These are phyloP conservation scores for Leccinum imitatum DNA, from an alignment of 768 basidiomycete genomes.

Conservation along the genomic window DNA sequence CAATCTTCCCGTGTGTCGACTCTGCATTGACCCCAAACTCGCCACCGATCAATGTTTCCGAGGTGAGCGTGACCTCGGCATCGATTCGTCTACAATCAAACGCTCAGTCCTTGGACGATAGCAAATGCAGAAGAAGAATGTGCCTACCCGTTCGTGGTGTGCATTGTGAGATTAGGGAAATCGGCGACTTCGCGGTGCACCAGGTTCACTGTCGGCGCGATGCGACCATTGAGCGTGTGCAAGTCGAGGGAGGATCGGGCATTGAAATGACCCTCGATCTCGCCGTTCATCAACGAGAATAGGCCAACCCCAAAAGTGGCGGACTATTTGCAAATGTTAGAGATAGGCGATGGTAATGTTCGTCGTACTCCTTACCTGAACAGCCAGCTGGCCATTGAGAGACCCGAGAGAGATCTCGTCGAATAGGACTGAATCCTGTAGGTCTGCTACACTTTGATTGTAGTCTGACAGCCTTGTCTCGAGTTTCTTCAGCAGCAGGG, in stretches of 20 bases:
- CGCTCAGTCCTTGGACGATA: constrained; percentile 1
- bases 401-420: constrained; percentile 35
- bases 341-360: background rate
- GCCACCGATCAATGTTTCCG: constrained; percentile 30
- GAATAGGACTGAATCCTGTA: constrained; percentile 38
- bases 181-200: constrained; percentile 25
- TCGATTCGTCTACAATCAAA: constrained; percentile 17
- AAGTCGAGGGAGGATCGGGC: constrained; percentile 36
- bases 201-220: constrained; percentile 41
- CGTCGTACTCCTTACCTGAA: constrained; percentile 30
- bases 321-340: constrained; percentile 28
- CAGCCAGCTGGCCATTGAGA: constrained; percentile 35
- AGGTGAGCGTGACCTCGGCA: constrained; percentile 31
- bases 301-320: constrained; percentile 27
- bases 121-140: background rate
- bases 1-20: constrained; percentile 33
- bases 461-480: constrained; percentile 44
- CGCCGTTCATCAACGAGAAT: constrained; percentile 43
- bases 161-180: constrained; percentile 33
- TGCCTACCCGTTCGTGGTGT: constrained; percentile 45
- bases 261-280: constrained; percentile 45
- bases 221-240: constrained; percentile 38
- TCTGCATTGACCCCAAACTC: constrained; percentile 33
- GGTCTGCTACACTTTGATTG: constrained; percentile 35
- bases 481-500: constrained; percentile 40